phyloP scores from a whole-genome alignment of 2,329 filamentous ascomycete genomes.

The Xylariales sp. region DNA sequence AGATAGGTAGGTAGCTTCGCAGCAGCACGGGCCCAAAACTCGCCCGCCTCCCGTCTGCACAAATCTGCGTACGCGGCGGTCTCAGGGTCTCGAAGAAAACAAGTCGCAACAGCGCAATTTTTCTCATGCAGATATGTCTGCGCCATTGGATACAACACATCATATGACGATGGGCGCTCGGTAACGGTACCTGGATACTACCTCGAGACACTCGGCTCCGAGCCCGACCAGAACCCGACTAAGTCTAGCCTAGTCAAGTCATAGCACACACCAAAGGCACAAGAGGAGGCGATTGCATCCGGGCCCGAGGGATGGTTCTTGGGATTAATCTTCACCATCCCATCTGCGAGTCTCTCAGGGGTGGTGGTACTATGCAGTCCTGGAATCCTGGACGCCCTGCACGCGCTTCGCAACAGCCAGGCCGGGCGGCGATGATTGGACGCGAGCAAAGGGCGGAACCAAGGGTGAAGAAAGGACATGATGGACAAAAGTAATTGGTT shows the following conservation, averaged over 20 bases:
- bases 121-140: slow-evolving; percentile 8
- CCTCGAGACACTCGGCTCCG: slow-evolving; percentile 13
- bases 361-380: background rate
- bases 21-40: slow-evolving; percentile 26
- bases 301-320: background rate
- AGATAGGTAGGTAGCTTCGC: background rate
- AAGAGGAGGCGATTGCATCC: background rate
- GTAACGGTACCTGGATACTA: background rate
- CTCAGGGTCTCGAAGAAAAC: background rate
- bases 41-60: slow-evolving; percentile 26
- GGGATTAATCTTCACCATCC: background rate
- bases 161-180: slow-evolving; percentile 6
- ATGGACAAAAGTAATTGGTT: background rate
- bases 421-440: slow-evolving; percentile 10
- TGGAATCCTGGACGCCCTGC: background rate
- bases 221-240: background rate
- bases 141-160: slow-evolving; percentile 15
- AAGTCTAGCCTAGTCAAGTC: too few relatives aligned
- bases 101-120: slow-evolving; percentile 7
- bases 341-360: background rate
- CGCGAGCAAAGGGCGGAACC: slow-evolving; percentile 11
- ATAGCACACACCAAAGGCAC: too few relatives aligned
- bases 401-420: slow-evolving; percentile 2
- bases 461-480: background rate
- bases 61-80: slow-evolving; percentile 25